phyloP scores from a whole-genome alignment of 345 rosid genomes.

The Leavenworthia alabamica region DNA sequence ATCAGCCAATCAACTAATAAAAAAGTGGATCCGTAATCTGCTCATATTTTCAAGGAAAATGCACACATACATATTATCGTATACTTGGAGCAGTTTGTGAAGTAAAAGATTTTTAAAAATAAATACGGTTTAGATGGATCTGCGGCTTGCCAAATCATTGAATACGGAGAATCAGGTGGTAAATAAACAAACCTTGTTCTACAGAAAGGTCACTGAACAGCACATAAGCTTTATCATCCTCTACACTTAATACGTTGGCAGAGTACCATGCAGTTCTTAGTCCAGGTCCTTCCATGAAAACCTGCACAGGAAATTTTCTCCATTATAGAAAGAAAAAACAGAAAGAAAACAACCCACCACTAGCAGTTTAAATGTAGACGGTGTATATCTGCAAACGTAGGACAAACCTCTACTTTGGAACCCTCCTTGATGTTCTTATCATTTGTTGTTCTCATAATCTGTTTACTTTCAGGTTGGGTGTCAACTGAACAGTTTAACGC shows the following conservation, averaged over 20 bases:
- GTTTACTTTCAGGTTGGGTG: slow-evolving; percentile 35
- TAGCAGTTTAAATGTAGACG: background rate
- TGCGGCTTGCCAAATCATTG: background rate
- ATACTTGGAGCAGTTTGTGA: background rate
- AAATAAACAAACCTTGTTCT: slow-evolving; percentile 53
- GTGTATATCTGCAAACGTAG: background rate
- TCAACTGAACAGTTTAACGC: slow-evolving; percentile 31
- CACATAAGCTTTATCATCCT: slow-evolving; percentile 75
- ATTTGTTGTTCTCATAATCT: slow-evolving; percentile 29
- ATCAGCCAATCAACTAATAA: slow-evolving; percentile 2
- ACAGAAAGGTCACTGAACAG: slow-evolving; percentile 53
- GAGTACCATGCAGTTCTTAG: slow-evolving; percentile 73
- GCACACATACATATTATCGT: slow-evolving; percentile 1
- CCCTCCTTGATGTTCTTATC: slow-evolving; percentile 57
- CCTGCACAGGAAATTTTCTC: slow-evolving; percentile 34
- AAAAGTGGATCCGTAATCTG: background rate
- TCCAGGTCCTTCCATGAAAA: slow-evolving; percentile 67
- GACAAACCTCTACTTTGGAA: slow-evolving; percentile 76
- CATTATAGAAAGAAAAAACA: background rate
- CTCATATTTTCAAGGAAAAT: slow-evolving; percentile 2
- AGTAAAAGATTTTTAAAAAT: background rate
- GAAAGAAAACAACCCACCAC: slow-evolving; percentile 1
- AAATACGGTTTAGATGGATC: background rate
- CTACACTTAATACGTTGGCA: slow-evolving; percentile 60
- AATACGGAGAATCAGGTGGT: background rate